Evolutionary conservation across 345 rosid species (phyloP).

Genomic region (Nasturtium officinale): DNA sequence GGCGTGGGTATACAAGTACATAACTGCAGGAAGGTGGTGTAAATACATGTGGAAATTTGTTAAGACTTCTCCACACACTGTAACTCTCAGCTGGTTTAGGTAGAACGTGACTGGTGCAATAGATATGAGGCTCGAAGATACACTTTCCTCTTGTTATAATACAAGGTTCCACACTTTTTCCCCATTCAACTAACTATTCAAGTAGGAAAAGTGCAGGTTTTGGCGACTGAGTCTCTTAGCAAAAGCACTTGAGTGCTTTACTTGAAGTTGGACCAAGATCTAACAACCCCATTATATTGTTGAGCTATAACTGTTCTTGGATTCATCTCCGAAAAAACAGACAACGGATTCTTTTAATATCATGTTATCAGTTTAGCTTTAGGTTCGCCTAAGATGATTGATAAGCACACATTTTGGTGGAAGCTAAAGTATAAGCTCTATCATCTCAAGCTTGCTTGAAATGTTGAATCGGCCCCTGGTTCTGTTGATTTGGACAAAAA

Average conservation of each 20-base stretch:
- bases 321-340: conserved; percentile 5
- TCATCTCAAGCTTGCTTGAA: conserved; percentile 2
- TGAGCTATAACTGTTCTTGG: conserved; percentile 17
- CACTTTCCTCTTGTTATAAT: conserved; percentile 3
- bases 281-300: conserved; percentile 3
- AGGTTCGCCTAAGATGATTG: neutral
- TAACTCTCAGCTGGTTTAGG: conserved; percentile 21
- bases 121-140: conserved; percentile 6
- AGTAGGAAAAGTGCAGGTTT: conserved; percentile 13
- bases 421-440: conserved; percentile 7
- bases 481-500: conserved; percentile 1
- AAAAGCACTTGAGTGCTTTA: conserved; percentile 9
- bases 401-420: conserved; percentile 12
- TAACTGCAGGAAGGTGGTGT: conserved; percentile 4
- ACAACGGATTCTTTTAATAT: neutral
- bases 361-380: neutral
- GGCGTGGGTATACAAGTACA: conserved; percentile 24
- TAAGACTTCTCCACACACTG: conserved; percentile 8
- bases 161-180: neutral
- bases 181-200: neutral
- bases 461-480: neutral
- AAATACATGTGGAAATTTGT: conserved; percentile 17
- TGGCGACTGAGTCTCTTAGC: neutral
- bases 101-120: conserved; percentile 10
- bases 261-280: conserved; percentile 21